A percentile compares a stretch with the other conserved stretches of the same genome.
Conservation (phyloP, 306 rosid genomes). For the Leucaena leucocephala region DNA sequence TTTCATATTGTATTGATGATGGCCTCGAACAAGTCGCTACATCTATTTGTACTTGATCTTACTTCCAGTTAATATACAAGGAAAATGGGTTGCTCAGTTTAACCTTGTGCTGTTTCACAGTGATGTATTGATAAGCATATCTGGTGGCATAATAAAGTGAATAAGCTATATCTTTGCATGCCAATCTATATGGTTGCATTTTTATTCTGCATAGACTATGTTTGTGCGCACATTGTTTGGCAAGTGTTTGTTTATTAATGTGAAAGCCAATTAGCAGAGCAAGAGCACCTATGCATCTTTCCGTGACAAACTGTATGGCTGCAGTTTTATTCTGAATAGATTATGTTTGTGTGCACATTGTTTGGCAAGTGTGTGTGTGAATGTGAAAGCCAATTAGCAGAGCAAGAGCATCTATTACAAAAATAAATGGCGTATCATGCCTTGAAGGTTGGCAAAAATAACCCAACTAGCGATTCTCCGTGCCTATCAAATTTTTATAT, state of each 20-base stretch:
- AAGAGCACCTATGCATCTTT: slow-evolving; percentile 1
- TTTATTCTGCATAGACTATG: background rate
- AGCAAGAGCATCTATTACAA: background rate
- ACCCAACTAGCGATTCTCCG: background rate
- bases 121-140: background rate
- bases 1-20: background rate
- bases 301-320: background rate
- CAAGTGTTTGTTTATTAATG: background rate
- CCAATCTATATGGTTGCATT: no score
- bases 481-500: background rate
- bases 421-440: background rate
- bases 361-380: background rate
- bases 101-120: background rate
- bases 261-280: background rate
- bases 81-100: background rate
- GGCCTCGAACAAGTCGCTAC: slow-evolving; percentile 2
- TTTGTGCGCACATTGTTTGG: background rate
- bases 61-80: background rate
- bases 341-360: background rate
- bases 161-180: background rate
- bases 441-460: background rate
- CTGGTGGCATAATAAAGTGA: background rate
- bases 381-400: background rate
- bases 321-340: background rate
- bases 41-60: background rate